phyloP scores from a whole-genome alignment of 2,329 filamentous ascomycete genomes.

The Diaporthe destruens region DNA sequence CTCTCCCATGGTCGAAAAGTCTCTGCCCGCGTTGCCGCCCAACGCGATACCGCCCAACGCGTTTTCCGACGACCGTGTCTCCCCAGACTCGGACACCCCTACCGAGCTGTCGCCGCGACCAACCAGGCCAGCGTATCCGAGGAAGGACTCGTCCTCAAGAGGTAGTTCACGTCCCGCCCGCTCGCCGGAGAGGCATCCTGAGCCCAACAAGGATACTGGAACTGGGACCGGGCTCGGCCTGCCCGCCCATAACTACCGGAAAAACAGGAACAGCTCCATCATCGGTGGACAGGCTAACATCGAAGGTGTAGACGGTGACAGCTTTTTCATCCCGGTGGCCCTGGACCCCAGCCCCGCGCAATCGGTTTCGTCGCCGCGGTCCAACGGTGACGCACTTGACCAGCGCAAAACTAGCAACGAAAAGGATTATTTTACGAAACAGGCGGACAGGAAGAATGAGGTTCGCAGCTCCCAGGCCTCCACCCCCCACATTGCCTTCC shows the following conservation, averaged over 20 bases:
- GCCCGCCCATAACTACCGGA: conserved; percentile 82
- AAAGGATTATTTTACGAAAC: conserved; percentile 71
- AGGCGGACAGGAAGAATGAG: conserved; percentile 61
- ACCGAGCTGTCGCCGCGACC: conserved; percentile 77
- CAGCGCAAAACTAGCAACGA: conserved; percentile 60
- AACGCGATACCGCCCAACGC: conserved; percentile 74
- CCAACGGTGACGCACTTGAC: conserved; percentile 64
- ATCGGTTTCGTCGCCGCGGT: conserved; percentile 63
- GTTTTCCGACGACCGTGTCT: conserved; percentile 71
- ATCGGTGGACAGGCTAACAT: conserved; percentile 57
- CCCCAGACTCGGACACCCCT: conserved; percentile 74
- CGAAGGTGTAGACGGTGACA: conserved; percentile 67
- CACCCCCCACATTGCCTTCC: conserved; percentile 92
- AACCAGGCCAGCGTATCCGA: conserved; percentile 60
- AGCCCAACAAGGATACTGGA: conserved; percentile 55
- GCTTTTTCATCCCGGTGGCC: conserved; percentile 82
- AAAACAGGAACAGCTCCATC: conserved; percentile 79
- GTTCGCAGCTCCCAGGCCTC: conserved; percentile 59
- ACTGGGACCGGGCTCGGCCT: conserved; percentile 73
- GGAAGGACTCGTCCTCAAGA: conserved; percentile 67
- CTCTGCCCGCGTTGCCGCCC: conserved; percentile 88
- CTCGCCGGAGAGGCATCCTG: conserved; percentile 66
- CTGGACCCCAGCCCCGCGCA: conserved; percentile 76
- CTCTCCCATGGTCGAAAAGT: conserved; percentile 85
- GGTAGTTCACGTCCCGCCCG: conserved; percentile 64